Evolutionary conservation across 2,329 filamentous ascomycete genomes (phyloP).

Genomic region (Raffaelea arxii): DNA sequence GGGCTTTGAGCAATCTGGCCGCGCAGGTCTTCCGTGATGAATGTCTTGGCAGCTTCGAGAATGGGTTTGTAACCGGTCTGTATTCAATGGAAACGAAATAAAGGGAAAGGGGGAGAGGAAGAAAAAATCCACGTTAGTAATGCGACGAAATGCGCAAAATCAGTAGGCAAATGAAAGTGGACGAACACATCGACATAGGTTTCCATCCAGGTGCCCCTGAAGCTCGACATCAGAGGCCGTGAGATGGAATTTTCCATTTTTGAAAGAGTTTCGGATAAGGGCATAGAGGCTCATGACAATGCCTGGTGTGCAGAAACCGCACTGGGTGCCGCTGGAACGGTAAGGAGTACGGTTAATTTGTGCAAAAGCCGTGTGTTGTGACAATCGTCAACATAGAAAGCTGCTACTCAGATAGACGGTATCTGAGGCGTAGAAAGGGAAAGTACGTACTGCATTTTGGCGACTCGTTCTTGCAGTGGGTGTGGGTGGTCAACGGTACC

Average conservation of each 20-base stretch:
- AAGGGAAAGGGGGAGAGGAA: too few species aligned
- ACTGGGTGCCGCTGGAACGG: slow-evolving; percentile 71
- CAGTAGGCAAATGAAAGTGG: neutral
- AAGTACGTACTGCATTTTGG: slow-evolving; percentile 39
- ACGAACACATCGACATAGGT: slow-evolving; percentile 66
- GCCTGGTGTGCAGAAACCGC: slow-evolving; percentile 85
- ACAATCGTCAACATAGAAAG: too few species aligned
- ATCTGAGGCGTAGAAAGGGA: too few species aligned
- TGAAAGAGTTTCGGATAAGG: slow-evolving; percentile 70
- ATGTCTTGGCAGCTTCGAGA: slow-evolving; percentile 84
- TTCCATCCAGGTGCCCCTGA: slow-evolving; percentile 94
- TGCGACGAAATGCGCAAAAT: too few species aligned
- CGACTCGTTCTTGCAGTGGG: slow-evolving; percentile 81
- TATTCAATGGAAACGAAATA: neutral
- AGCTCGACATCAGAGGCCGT: slow-evolving; percentile 67
- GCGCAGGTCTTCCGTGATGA: slow-evolving; percentile 42
- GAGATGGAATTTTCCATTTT: slow-evolving; percentile 12
- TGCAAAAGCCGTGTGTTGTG: too few species aligned
- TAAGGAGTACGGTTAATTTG: neutral
- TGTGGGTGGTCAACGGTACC: slow-evolving; percentile 79
- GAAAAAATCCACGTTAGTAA: too few species aligned
- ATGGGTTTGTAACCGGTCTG: slow-evolving; percentile 83
- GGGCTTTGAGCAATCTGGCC: slow-evolving; percentile 38
- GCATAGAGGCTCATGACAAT: slow-evolving; percentile 98
- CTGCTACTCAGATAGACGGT: too few species aligned